These are phyloP conservation scores for Diaporthe capsici DNA, from an alignment of 2,329 filamentous ascomycete genomes.

Conservation along the genomic window DNA sequence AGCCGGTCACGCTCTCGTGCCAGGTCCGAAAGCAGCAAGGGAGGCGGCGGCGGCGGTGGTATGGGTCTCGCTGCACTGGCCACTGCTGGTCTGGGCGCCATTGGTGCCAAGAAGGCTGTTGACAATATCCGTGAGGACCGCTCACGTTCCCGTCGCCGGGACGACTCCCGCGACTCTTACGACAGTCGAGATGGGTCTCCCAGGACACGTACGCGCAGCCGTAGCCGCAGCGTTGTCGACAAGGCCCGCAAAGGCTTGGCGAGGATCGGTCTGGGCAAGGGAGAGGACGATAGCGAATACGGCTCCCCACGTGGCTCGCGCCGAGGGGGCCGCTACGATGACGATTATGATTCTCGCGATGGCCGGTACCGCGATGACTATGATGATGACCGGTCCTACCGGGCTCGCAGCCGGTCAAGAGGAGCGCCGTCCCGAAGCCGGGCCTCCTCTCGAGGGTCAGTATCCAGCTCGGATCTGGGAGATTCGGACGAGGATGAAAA, in stretches of 20 bases:
- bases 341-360: conserved; percentile 60
- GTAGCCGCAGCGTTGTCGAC: conserved; percentile 77
- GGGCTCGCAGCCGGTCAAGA: conserved; percentile 56
- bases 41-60: conserved; percentile 58
- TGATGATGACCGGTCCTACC: conserved; percentile 61
- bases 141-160: conserved; percentile 62
- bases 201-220: conserved; percentile 53
- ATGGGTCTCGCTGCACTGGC: conserved; percentile 73
- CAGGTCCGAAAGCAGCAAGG: conserved; percentile 67
- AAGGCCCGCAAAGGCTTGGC: conserved; percentile 72
- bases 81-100: conserved; percentile 72
- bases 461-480: conserved; percentile 68
- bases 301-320: conserved; percentile 45
- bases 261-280: conserved; percentile 71
- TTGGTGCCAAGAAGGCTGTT: conserved; percentile 73
- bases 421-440: conserved; percentile 49
- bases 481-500: conserved; percentile 71
- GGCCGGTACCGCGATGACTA: conserved; percentile 56
- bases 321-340: conserved; percentile 51
- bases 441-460: conserved; percentile 59
- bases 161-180: conserved; percentile 60
- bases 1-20: conserved; percentile 82
- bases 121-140: conserved; percentile 56
- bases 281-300: conserved; percentile 51
- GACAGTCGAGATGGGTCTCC: conserved; percentile 59